A percentile compares a stretch with the other conserved stretches of the same genome.
Evolutionary conservation across 2,329 filamentous ascomycete species (phyloP).

Genomic region (Penicillium brasilianum): DNA sequence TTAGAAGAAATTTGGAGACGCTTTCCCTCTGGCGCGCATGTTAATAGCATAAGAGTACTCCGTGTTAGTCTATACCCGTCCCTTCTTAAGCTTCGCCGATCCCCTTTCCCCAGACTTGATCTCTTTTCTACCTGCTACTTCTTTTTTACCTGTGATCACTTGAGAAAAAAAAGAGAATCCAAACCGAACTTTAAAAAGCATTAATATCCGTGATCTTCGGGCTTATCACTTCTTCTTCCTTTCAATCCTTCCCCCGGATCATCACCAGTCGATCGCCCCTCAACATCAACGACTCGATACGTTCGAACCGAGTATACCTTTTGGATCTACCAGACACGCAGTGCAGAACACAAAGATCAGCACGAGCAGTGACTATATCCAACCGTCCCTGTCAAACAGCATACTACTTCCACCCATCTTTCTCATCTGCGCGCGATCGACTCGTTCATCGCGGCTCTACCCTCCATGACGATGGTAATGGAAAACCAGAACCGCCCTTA

Average conservation of each 20-base stretch:
- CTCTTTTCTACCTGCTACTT: not conserved
- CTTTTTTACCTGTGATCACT: conserved; percentile 20
- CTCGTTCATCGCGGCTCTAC: conserved; percentile 26
- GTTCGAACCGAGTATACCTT: not conserved
- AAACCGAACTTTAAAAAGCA: conserved; percentile 15
- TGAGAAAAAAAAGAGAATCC: not conserved
- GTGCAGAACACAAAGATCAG: not conserved
- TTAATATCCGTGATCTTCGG: conserved; percentile 23
- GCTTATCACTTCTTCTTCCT: conserved; percentile 23
- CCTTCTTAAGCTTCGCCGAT: conserved; percentile 53
- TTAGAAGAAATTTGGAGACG: not conserved
- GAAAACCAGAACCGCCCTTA: conserved; percentile 84
- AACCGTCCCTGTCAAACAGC: not conserved
- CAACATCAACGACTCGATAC: not conserved
- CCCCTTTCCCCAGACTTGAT: conserved; percentile 46
- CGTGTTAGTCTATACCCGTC: conserved; percentile 24
- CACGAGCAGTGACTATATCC: not conserved
- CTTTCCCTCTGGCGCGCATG: conserved; percentile 20
- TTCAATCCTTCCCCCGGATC: conserved; percentile 22
- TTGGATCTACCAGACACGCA: not conserved
- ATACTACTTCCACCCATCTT: not conserved
- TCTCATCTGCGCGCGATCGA: conserved; percentile 19
- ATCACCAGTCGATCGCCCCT: conserved; percentile 15
- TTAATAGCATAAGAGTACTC: conserved; percentile 11
- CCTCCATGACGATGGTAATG: conserved; percentile 91